phyloP scores from a whole-genome alignment of 495 filamentous ascomycete species.

The Hypoxylon trugodes region DNA sequence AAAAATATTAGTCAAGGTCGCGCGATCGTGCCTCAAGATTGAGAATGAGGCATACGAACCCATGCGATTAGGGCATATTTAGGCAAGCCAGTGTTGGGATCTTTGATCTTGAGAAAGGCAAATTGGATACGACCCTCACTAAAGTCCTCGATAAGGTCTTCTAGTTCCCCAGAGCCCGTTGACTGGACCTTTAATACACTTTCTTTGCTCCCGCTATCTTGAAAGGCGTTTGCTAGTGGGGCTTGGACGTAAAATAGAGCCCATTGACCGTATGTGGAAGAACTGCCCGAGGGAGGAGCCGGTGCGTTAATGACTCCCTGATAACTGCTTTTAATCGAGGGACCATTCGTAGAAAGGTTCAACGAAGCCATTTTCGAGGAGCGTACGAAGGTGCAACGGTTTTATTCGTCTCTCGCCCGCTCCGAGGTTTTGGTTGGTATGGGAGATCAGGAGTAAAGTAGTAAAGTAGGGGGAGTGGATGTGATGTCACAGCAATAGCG shows the following conservation, averaged over 20 bases:
- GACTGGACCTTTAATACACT: constrained; percentile 93
- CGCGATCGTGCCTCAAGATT: not conserved
- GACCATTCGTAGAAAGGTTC: constrained; percentile 88
- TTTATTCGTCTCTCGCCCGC: not conserved
- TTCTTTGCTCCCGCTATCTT: constrained; percentile 84
- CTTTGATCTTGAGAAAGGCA: constrained; percentile 94
- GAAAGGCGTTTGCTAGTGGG: constrained; percentile 89
- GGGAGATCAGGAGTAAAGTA: not conserved
- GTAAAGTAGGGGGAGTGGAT: constrained; percentile 25
- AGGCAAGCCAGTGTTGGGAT: constrained; percentile 88
- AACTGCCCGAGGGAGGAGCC: constrained; percentile 65
- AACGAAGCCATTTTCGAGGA: constrained; percentile 79
- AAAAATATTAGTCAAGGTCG: constrained; percentile 40
- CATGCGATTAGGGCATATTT: constrained; percentile 95
- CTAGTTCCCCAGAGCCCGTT: constrained; percentile 91
- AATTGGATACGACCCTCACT: constrained; percentile 97
- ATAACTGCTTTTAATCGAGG: constrained; percentile 93
- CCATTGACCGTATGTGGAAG: constrained; percentile 73
- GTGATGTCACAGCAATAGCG: constrained; percentile 43
- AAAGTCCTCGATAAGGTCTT: constrained; percentile 97
- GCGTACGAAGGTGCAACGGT: not conserved
- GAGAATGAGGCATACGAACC: constrained; percentile 54
- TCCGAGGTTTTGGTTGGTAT: not conserved
- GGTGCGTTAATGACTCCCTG: constrained; percentile 82
- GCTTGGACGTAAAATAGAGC: constrained; percentile 90